Conservation (phyloP, 345 rosid species). For the Melaleuca alternifolia region DNA sequence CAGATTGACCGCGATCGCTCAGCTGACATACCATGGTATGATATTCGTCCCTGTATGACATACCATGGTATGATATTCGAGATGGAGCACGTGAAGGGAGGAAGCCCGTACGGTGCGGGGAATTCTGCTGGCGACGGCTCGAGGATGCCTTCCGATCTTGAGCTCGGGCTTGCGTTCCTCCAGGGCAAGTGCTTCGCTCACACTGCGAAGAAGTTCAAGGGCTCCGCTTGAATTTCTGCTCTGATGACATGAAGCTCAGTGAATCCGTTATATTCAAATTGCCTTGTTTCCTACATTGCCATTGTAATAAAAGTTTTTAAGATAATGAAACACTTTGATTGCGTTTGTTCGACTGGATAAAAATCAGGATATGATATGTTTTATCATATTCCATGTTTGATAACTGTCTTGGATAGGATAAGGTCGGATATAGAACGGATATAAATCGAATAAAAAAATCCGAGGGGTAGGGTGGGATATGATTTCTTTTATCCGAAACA, state of each 20-base stretch:
- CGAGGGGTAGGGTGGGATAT: too few species aligned
- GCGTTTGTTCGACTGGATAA: too few species aligned
- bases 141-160: conserved; percentile 53
- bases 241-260: background rate
- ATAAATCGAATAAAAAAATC: too few species aligned
- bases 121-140: conserved; percentile 65
- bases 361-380: too few species aligned
- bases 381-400: too few species aligned
- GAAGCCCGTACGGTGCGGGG: conserved; percentile 69
- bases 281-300: background rate
- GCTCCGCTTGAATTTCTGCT: conserved; percentile 14
- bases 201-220: conserved; percentile 51
- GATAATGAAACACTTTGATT: background rate
- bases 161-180: conserved; percentile 56
- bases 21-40: conserved; percentile 70
- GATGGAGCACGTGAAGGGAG: conserved; percentile 60
- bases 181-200: conserved; percentile 64
- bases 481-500: too few species aligned
- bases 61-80: conserved; percentile 70
- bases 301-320: background rate
- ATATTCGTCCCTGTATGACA: conserved; percentile 61
- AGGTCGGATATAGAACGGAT: too few species aligned
- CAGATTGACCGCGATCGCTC: conserved; percentile 64
- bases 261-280: background rate
- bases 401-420: too few species aligned